A percentile compares a stretch with the other conserved stretches of the same genome.
Evolutionary conservation across 1,139 yeast genomes (phyloP).

Genomic region (Taphrina wiesneri): DNA sequence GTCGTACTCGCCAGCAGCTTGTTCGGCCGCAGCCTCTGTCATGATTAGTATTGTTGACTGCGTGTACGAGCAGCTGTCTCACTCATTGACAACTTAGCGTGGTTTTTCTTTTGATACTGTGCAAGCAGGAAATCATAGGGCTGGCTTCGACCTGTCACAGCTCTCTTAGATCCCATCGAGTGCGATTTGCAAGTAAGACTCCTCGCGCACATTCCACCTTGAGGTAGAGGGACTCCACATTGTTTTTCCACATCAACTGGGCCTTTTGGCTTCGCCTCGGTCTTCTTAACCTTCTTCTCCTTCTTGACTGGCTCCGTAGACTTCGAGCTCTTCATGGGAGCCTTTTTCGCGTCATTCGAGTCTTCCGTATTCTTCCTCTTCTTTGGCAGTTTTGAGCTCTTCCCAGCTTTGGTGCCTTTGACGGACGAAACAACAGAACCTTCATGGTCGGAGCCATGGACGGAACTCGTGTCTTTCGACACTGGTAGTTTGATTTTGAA

Average conservation of each 20-base stretch:
- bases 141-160: conserved; percentile 88
- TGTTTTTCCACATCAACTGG: conserved; percentile 86
- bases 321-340: conserved; percentile 22
- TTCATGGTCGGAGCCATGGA: conserved; percentile 16
- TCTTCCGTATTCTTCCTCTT: conserved; percentile 14
- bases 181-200: conserved; percentile 96
- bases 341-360: conserved; percentile 2
- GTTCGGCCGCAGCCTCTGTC: conserved; percentile 34
- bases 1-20: conserved; percentile 40
- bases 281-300: conserved; percentile 24
- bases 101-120: conserved; percentile 88
- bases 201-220: conserved; percentile 91
- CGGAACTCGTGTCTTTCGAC: not conserved
- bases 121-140: conserved; percentile 86
- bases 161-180: conserved; percentile 96
- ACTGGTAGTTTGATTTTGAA: not conserved
- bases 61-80: conserved; percentile 48
- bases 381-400: conserved; percentile 15
- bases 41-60: conserved; percentile 32
- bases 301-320: conserved; percentile 17
- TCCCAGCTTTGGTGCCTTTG: not conserved
- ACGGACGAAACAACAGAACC: conserved; percentile 1
- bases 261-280: conserved; percentile 33
- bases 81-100: conserved; percentile 54
- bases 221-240: conserved; percentile 92